These are phyloP conservation scores for Blastomyces silverae DNA, from an alignment of 2,329 filamentous ascomycete genomes.

Conservation along the genomic window DNA sequence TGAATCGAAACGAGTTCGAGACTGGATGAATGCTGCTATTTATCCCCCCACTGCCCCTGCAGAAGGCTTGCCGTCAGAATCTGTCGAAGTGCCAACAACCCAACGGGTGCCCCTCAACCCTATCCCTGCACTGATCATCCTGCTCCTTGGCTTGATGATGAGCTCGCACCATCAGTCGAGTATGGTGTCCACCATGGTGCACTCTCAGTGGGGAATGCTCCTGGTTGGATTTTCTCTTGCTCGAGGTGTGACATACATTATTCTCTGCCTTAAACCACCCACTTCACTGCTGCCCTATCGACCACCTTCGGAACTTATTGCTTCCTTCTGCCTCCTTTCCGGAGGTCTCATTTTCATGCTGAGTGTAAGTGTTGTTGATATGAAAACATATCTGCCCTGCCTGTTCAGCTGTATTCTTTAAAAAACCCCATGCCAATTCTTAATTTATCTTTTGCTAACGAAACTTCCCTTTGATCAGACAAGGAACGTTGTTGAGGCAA, in stretches of 20 bases:
- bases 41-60: slow-evolving; percentile 22
- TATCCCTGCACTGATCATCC: slow-evolving; percentile 76
- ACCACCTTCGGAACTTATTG: slow-evolving; percentile 82
- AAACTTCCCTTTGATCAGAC: slow-evolving; percentile 45
- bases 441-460: slow-evolving; percentile 14
- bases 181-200: slow-evolving; percentile 84
- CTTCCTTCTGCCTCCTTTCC: slow-evolving; percentile 76
- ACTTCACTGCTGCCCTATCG: slow-evolving; percentile 72
- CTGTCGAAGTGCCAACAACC: slow-evolving; percentile 55
- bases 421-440: no score
- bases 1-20: slow-evolving; percentile 64
- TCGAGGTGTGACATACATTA: slow-evolving; percentile 69
- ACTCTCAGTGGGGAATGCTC: slow-evolving; percentile 87
- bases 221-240: slow-evolving; percentile 74
- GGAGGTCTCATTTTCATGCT: slow-evolving; percentile 91
- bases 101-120: slow-evolving; percentile 79
- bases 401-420: no score
- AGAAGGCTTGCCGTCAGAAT: slow-evolving; percentile 22
- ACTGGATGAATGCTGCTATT: slow-evolving; percentile 47
- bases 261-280: slow-evolving; percentile 73
- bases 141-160: slow-evolving; percentile 92
- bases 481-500: slow-evolving; percentile 66
- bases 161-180: slow-evolving; percentile 77
- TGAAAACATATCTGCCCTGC: neutral
- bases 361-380: slow-evolving; percentile 54